These are phyloP conservation scores for Salvia rosmarinus DNA, from an alignment of 257 asterid species.

Conservation along the genomic window DNA sequence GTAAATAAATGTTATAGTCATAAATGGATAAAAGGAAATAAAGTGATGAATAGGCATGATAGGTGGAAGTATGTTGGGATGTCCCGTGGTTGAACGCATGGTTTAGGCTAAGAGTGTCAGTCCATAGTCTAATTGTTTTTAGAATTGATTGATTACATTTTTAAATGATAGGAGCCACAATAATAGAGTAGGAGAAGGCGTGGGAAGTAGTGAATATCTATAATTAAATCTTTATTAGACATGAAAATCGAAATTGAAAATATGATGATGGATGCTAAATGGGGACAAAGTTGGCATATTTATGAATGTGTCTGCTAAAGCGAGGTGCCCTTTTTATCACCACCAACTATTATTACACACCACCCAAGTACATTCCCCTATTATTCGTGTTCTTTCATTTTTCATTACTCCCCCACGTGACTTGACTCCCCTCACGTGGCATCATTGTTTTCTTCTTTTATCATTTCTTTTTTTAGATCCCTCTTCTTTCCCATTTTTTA, in stretches of 20 bases:
- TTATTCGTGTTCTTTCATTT: slow-evolving; percentile 33
- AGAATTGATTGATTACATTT: slow-evolving; percentile 32
- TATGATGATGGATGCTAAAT: slow-evolving; percentile 3
- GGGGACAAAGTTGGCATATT: slow-evolving; percentile 48
- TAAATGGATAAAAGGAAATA: background rate
- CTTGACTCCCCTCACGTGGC: slow-evolving; percentile 45
- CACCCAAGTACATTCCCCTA: slow-evolving; percentile 58
- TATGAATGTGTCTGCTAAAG: slow-evolving; percentile 64
- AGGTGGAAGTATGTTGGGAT: slow-evolving; percentile 48
- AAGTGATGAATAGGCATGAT: slow-evolving; percentile 37
- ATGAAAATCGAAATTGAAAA: background rate
- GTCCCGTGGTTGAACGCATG: slow-evolving; percentile 71
- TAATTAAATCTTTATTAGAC: too few relatives aligned
- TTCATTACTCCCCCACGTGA: slow-evolving; percentile 43
- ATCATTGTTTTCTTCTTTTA: slow-evolving; percentile 26
- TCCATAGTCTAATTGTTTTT: slow-evolving; percentile 36
- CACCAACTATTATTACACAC: slow-evolving; percentile 71
- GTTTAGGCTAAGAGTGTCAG: slow-evolving; percentile 41
- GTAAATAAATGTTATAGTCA: background rate
- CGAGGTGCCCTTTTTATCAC: slow-evolving; percentile 48
- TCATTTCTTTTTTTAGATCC: background rate
- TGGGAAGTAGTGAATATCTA: background rate
- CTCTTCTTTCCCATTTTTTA: background rate
- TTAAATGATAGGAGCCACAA: background rate
- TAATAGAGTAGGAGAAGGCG: slow-evolving; percentile 12